Percentiles rank a stretch among this genome's conserved stretches.
Conservation (phyloP, 495 filamentous ascomycete genomes). For the Entonaema liquescens region DNA sequence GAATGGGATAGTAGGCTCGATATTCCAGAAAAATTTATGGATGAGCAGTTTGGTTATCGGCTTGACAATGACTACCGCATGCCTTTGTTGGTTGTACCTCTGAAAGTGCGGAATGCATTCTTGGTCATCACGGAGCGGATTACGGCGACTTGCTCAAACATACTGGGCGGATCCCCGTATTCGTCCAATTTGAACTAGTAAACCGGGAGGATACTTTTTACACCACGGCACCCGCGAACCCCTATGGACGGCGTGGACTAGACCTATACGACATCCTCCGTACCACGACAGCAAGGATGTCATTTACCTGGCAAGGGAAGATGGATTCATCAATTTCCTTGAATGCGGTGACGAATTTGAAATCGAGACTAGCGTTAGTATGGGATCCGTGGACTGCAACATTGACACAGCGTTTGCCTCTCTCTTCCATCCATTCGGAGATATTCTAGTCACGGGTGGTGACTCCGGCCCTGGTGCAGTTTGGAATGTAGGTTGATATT, state of each 20-base stretch:
- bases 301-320: slow-evolving; percentile 82
- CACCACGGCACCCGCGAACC: slow-evolving; percentile 54
- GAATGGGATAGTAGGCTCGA: slow-evolving; percentile 71
- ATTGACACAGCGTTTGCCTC: slow-evolving; percentile 74
- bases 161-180: slow-evolving; percentile 60
- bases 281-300: slow-evolving; percentile 71
- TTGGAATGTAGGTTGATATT: slow-evolving; percentile 66
- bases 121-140: slow-evolving; percentile 66
- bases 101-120: slow-evolving; percentile 71
- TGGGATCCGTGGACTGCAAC: slow-evolving; percentile 68
- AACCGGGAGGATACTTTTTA: slow-evolving; percentile 44
- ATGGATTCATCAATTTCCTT: slow-evolving; percentile 75
- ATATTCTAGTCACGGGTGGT: slow-evolving; percentile 83
- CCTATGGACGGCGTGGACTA: slow-evolving; percentile 73
- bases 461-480: slow-evolving; percentile 81
- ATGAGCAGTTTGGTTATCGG: slow-evolving; percentile 56
- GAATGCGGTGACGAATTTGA: slow-evolving; percentile 66
- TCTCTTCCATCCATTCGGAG: slow-evolving; percentile 60
- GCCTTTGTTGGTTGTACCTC: slow-evolving; percentile 73
- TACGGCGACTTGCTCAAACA: slow-evolving; percentile 68
- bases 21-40: slow-evolving; percentile 47
- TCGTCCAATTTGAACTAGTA: slow-evolving; percentile 48
- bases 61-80: slow-evolving; percentile 68
- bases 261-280: slow-evolving; percentile 67
- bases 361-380: slow-evolving; percentile 58